phyloP scores from a whole-genome alignment of 176 grass and related monocot genomes.

The Musa itinerans region DNA sequence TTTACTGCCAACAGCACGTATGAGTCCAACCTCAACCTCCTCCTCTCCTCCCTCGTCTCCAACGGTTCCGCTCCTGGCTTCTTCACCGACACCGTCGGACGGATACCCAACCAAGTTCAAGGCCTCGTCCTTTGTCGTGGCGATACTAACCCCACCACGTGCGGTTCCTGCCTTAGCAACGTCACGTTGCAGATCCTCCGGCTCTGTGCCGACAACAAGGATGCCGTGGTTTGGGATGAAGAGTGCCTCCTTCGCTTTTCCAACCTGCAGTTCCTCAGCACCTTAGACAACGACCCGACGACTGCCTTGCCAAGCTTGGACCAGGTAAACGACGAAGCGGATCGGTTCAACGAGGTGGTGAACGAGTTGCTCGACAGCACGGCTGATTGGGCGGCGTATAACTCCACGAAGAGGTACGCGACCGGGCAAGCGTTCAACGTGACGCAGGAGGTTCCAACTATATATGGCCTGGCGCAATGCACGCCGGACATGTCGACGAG shows the following conservation, averaged over 20 bases:
- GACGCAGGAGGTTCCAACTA: not conserved
- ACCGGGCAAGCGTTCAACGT: slow-evolving; percentile 13
- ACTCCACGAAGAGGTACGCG: slow-evolving; percentile 1
- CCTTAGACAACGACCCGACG: not conserved
- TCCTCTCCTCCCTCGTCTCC: too few species aligned
- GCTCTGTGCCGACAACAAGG: not conserved
- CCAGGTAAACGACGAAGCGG: not conserved
- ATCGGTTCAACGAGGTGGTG: slow-evolving; percentile 25
- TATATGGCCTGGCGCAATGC: slow-evolving; percentile 5
- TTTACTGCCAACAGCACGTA: too few species aligned
- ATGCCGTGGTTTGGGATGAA: not conserved
- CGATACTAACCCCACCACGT: slow-evolving; percentile 27
- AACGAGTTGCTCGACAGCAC: slow-evolving; percentile 9
- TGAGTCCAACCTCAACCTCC: too few species aligned
- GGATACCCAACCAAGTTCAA: too few species aligned
- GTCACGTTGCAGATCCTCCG: not conserved
- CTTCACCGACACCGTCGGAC: too few species aligned
- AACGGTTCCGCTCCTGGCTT: too few species aligned
- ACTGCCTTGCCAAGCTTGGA: not conserved
- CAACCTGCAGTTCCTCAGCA: not conserved
- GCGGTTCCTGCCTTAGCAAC: slow-evolving; percentile 20
- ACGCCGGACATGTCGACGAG: not conserved
- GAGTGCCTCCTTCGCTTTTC: not conserved
- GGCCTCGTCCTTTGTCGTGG: slow-evolving; percentile 32
- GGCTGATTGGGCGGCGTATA: slow-evolving; percentile 3